phyloP scores from a whole-genome alignment of 2,329 filamentous ascomycete species.

The Colletotrichum sansevieriae region DNA sequence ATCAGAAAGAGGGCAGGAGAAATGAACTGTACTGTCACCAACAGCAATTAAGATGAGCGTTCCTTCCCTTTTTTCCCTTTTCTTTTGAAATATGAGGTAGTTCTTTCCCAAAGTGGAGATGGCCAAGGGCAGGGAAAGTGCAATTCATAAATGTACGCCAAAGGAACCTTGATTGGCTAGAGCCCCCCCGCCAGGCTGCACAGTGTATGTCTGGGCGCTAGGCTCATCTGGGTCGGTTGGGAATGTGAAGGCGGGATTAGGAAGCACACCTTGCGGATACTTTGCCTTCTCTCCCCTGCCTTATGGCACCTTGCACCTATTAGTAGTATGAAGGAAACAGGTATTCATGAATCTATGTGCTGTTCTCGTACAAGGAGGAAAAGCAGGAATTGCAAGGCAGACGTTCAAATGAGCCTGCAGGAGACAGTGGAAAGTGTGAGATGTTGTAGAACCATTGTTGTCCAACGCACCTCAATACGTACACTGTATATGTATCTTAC shows the following conservation, averaged over 20 bases:
- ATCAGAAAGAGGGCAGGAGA: not conserved
- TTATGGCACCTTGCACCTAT: constrained; percentile 20
- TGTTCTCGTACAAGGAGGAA: not conserved
- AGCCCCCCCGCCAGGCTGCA: constrained; percentile 32
- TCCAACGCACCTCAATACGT: no score
- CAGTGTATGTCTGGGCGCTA: constrained; percentile 38
- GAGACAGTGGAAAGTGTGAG: no score
- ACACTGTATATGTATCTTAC: no score
- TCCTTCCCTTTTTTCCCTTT: no score
- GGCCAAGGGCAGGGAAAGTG: constrained; percentile 12
- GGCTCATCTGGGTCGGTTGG: constrained; percentile 22
- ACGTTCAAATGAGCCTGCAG: no score
- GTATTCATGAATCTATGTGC: not conserved
- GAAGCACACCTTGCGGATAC: constrained; percentile 29
- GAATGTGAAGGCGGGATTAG: constrained; percentile 37
- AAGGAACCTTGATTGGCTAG: constrained; percentile 14
- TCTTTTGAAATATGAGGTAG: not conserved
- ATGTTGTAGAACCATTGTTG: no score
- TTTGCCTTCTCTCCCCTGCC: not conserved
- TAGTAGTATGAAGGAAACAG: not conserved
- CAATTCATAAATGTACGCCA: constrained; percentile 26
- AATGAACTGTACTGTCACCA: no score
- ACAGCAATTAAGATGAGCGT: no score
- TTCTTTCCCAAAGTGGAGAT: not conserved
- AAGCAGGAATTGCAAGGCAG: no score